Percentiles rank a stretch among this genome's conserved stretches.
phyloP scores from a whole-genome alignment of 2,329 filamentous ascomycete species.

The Coniella lustricola region DNA sequence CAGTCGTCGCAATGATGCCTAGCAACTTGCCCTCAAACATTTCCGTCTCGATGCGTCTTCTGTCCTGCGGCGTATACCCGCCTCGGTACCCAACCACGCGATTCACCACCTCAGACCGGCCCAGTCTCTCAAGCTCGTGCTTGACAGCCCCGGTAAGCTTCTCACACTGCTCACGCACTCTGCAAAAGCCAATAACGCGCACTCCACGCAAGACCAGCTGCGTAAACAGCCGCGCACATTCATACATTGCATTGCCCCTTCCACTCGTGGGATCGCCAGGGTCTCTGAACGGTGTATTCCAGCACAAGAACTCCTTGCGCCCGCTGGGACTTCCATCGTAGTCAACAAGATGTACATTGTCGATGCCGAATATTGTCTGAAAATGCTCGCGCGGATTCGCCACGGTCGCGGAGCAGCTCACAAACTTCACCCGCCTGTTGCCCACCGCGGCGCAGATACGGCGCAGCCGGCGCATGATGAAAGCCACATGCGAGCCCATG shows the following conservation, averaged over 20 bases:
- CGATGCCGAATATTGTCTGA: conserved; percentile 84
- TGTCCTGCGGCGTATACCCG: conserved; percentile 87
- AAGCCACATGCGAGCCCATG: conserved; percentile 87
- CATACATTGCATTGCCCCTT: conserved; percentile 71
- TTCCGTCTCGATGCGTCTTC: conserved; percentile 80
- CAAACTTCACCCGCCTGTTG: conserved; percentile 78
- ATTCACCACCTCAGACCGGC: conserved; percentile 65
- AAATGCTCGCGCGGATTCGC: conserved; percentile 90
- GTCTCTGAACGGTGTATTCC: conserved; percentile 95
- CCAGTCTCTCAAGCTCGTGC: conserved; percentile 65
- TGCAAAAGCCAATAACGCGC: conserved; percentile 86
- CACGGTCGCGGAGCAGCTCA: conserved; percentile 94
- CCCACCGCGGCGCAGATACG: conserved; percentile 86
- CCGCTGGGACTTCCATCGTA: conserved; percentile 91
- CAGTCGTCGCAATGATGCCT: conserved; percentile 89
- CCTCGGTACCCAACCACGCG: conserved; percentile 94
- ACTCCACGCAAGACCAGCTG: conserved; percentile 83
- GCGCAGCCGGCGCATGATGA: conserved; percentile 85
- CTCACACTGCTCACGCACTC: conserved; percentile 83
- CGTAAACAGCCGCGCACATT: conserved; percentile 86
- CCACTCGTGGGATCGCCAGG: conserved; percentile 81
- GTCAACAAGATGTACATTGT: conserved; percentile 74
- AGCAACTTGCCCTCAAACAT: conserved; percentile 96
- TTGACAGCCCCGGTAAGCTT: conserved; percentile 73
- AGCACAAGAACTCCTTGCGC: conserved; percentile 90